Base-by-base conservation (phyloP, 352 stramenopile genomes). In the Phytophthora podocarpi region DNA sequence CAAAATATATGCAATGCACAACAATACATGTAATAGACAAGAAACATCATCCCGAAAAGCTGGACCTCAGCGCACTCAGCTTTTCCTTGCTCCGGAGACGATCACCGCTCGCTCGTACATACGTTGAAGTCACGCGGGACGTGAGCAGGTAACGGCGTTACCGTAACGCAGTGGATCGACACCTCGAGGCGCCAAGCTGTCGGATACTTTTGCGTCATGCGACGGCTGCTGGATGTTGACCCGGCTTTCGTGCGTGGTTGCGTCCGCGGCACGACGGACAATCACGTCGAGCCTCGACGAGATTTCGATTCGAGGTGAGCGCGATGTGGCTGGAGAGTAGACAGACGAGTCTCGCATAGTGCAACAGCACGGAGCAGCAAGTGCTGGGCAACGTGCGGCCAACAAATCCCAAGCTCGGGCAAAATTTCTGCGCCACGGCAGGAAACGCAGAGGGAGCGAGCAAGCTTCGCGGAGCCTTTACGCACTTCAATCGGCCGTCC, bases 381-480 rank as follows among this genome's bases (percentile, higher is more conserved):
- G n/a, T n/a, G n/a, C n/a, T n/a, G n/a, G n/a, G 37, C 50, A 41
- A 27, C 24, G 46, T 54, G 46, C 32, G 48, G 32, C 15, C 2
- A 8, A 49, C 55, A 64, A 64, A 58, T 58, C 55, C 36, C 55
- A 64, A 58, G 55, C 55, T 64, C 26, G 28, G 7, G 26, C 6
- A 41, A 42, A 64, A 57, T 23, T 60, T 64, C 35, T 48, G 21
- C 41, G 53, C 12, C 6, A 20, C 12, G 12, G 35, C 13, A 64
- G 53, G 40, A 54, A 63, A 43, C 34, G 23, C 40, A 61, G 52
- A 64, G 55, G 20, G 55, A 36, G 16, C 45, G 24, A 56, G 53
- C 32, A 40, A 30, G 31, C 41, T 46, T 37, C 31, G 36, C 16
- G 35, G 39, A 50, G 56, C 56, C 56, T 64, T 64, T 64, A 64